Evolutionary conservation across 2,329 filamentous ascomycete species (phyloP).

Genomic region (Verticillium longisporum): DNA sequence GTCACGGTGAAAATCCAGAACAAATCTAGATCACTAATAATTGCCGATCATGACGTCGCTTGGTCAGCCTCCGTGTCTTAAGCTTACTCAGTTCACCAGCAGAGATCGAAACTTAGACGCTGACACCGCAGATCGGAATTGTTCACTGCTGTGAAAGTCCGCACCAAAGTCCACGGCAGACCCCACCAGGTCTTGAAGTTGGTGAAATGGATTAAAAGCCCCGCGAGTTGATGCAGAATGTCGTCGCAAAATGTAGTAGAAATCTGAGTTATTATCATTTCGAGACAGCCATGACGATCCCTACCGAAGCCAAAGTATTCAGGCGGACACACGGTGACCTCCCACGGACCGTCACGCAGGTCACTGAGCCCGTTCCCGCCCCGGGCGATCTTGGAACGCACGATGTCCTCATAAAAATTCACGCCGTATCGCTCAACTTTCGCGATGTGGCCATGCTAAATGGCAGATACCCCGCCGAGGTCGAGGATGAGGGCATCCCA

Average conservation of each 20-base stretch:
- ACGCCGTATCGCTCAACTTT: slow-evolving; percentile 13
- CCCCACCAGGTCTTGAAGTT: neutral
- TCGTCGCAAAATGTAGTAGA: neutral
- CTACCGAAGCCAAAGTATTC: neutral
- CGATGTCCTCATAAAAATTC: slow-evolving; percentile 13
- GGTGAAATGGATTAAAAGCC: neutral
- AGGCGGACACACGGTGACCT: neutral
- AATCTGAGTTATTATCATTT: neutral
- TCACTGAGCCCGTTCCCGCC: neutral
- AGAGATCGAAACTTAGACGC: too few species aligned
- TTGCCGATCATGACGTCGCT: too few species aligned
- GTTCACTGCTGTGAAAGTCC: neutral
- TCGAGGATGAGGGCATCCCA: slow-evolving; percentile 10
- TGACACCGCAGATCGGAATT: too few species aligned
- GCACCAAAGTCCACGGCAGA: neutral
- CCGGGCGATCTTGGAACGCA: slow-evolving; percentile 1
- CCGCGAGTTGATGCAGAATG: neutral
- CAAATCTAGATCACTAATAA: too few species aligned
- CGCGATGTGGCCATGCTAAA: slow-evolving; percentile 19
- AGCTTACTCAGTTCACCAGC: too few species aligned
- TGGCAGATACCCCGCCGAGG: slow-evolving; percentile 14
- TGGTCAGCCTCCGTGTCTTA: too few species aligned
- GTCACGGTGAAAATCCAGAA: too few species aligned
- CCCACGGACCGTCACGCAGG: neutral
- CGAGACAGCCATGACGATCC: neutral